phyloP scores from a whole-genome alignment of 306 rosid species.

The Gynostemma pentaphyllum region DNA sequence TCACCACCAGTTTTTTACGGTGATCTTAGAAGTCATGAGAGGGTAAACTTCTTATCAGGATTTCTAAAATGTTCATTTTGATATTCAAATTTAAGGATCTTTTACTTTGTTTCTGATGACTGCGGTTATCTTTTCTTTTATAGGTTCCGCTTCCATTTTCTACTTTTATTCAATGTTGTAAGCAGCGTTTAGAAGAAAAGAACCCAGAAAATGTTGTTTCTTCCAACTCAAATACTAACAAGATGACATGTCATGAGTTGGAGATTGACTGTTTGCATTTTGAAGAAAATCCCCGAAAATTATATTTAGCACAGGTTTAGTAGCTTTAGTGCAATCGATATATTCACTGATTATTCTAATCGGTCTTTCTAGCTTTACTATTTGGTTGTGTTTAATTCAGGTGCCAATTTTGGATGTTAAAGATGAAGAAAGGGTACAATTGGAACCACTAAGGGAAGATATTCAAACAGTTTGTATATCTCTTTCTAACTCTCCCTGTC shows the following conservation, averaged over 20 bases:
- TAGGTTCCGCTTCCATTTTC: slow-evolving; percentile 84
- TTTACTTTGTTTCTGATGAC: background rate
- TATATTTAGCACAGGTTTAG: slow-evolving; percentile 89
- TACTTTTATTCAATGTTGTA: slow-evolving; percentile 48
- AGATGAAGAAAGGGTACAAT: slow-evolving; percentile 51
- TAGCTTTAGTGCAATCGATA: slow-evolving; percentile 6
- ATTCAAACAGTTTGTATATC: slow-evolving; percentile 41
- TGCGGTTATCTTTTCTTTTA: slow-evolving; percentile 9
- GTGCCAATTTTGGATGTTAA: slow-evolving; percentile 56
- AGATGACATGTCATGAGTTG: slow-evolving; percentile 8
- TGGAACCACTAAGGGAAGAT: slow-evolving; percentile 53
- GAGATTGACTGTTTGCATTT: slow-evolving; percentile 23
- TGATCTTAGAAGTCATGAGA: slow-evolving; percentile 78
- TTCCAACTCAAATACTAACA: slow-evolving; percentile 14
- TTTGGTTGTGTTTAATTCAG: slow-evolving; percentile 28
- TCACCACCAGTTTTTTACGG: slow-evolving; percentile 78
- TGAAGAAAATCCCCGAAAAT: slow-evolving; percentile 47
- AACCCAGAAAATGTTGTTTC: slow-evolving; percentile 19
- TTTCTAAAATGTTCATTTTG: background rate
- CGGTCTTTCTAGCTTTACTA: background rate
- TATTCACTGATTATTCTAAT: slow-evolving; percentile 10
- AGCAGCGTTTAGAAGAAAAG: slow-evolving; percentile 29
- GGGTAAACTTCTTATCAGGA: slow-evolving; percentile 33
- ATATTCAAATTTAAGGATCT: background rate
- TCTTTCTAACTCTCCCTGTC: background rate